phyloP scores from a whole-genome alignment of 768 basidiomycete species.

The Phaffia australis region DNA sequence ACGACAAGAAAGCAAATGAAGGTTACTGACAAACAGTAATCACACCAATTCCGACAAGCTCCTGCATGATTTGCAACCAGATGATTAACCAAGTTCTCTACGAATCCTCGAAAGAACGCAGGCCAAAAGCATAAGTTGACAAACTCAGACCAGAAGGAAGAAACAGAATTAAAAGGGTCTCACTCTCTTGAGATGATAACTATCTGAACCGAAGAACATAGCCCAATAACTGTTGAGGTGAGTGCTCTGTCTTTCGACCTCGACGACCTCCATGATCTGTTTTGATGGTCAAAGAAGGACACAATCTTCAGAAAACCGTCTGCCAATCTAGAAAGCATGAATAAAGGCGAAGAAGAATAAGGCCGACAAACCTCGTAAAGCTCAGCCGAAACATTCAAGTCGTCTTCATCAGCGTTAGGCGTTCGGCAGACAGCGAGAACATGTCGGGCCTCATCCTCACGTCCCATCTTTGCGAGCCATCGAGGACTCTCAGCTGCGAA shows the following conservation, averaged over 20 bases:
- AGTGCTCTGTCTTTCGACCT: constrained; percentile 26
- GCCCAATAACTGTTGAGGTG: constrained; percentile 12
- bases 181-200: constrained; percentile 7
- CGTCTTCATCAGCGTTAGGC: constrained; percentile 15
- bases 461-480: constrained; percentile 30
- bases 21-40: constrained; percentile 5
- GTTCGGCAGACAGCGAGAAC: constrained; percentile 21
- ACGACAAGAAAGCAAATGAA: neutral
- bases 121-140: no score
- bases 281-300: neutral
- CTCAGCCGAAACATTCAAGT: constrained; percentile 17
- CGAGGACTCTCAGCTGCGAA: constrained; percentile 30
- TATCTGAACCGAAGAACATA: constrained; percentile 26
- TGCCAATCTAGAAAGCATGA: neutral
- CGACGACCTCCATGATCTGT: constrained; percentile 29
- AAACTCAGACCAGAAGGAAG: no score
- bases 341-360: neutral
- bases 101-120: no score
- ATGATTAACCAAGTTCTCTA: constrained; percentile 28
- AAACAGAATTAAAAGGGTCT: neutral
- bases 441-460: constrained; percentile 24
- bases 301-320: constrained; percentile 1
- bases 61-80: constrained; percentile 30
- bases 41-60: constrained; percentile 28
- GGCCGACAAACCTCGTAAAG: constrained; percentile 18